A percentile compares a stretch with the other conserved stretches of the same genome.
These are phyloP conservation scores for Auriscalpium orientale DNA, from an alignment of 768 basidiomycete species.

Conservation along the genomic window DNA sequence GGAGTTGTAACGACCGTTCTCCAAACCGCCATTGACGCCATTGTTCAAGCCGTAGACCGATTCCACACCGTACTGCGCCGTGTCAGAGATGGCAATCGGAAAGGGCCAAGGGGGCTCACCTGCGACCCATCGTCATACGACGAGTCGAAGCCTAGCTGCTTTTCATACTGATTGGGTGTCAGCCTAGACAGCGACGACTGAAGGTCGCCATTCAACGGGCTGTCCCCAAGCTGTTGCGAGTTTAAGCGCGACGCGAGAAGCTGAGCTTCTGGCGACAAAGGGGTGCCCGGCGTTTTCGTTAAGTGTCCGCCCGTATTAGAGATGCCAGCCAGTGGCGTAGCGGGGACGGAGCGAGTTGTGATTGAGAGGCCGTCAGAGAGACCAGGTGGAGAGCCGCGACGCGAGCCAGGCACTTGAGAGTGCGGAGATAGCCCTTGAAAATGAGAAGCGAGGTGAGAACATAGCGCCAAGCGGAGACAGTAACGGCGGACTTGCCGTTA, in stretches of 20 bases:
- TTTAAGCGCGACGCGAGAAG: slow-evolving; percentile 34
- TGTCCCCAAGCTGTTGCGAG: slow-evolving; percentile 41
- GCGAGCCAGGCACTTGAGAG: slow-evolving; percentile 42
- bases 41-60: slow-evolving; percentile 32
- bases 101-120: slow-evolving; percentile 30
- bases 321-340: slow-evolving; percentile 62
- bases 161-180: slow-evolving; percentile 50
- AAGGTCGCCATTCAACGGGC: slow-evolving; percentile 47
- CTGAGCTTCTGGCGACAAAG: slow-evolving; percentile 54
- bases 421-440: slow-evolving; percentile 40
- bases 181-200: slow-evolving; percentile 69
- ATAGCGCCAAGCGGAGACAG: slow-evolving; percentile 55
- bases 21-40: slow-evolving; percentile 29
- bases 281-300: slow-evolving; percentile 61
- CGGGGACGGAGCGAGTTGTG: slow-evolving; percentile 72
- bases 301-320: slow-evolving; percentile 40
- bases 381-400: slow-evolving; percentile 68
- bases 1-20: slow-evolving; percentile 44
- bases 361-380: slow-evolving; percentile 51
- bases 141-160: slow-evolving; percentile 44
- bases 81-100: slow-evolving; percentile 4
- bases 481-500: slow-evolving; percentile 33
- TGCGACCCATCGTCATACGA: slow-evolving; percentile 48
- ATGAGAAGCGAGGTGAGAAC: slow-evolving; percentile 54
- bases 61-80: slow-evolving; percentile 52